Conservation (phyloP, 495 filamentous ascomycete species). For the Aspergillus steynii region DNA sequence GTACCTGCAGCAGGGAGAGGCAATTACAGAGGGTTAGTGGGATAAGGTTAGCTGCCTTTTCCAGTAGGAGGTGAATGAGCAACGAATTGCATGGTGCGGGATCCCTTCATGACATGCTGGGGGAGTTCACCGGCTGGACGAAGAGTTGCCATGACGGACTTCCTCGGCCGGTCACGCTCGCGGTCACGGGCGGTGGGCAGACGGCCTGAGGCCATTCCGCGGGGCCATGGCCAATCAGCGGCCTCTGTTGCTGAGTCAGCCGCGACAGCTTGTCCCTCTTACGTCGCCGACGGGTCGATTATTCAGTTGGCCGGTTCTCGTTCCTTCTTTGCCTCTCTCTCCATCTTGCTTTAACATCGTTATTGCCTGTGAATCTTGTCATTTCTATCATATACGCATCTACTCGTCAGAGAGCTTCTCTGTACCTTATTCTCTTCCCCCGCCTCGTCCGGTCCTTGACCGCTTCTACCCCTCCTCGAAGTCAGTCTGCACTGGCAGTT, state of each 20-base stretch:
- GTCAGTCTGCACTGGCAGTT: conserved; percentile 32
- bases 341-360: conserved; percentile 18
- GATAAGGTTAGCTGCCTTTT: background rate
- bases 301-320: conserved; percentile 10
- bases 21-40: background rate
- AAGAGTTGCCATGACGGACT: background rate
- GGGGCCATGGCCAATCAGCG: conserved; percentile 20
- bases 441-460: conserved; percentile 30
- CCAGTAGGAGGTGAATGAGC: background rate
- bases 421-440: conserved; percentile 18
- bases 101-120: background rate
- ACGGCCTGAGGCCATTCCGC: conserved; percentile 2
- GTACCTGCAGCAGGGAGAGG: background rate
- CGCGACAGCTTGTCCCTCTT: conserved; percentile 36
- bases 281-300: conserved; percentile 30
- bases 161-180: background rate
- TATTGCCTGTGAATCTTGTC: background rate
- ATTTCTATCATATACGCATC: background rate
- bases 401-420: conserved; percentile 9
- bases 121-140: too few species aligned
- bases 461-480: conserved; percentile 21
- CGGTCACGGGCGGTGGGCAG: background rate
- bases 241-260: conserved; percentile 12
- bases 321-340: conserved; percentile 22
- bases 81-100: background rate